A percentile compares a stretch with the other conserved stretches of the same genome.
Conservation (phyloP, 768 basidiomycete genomes). For the Lactarius akahatsu region DNA sequence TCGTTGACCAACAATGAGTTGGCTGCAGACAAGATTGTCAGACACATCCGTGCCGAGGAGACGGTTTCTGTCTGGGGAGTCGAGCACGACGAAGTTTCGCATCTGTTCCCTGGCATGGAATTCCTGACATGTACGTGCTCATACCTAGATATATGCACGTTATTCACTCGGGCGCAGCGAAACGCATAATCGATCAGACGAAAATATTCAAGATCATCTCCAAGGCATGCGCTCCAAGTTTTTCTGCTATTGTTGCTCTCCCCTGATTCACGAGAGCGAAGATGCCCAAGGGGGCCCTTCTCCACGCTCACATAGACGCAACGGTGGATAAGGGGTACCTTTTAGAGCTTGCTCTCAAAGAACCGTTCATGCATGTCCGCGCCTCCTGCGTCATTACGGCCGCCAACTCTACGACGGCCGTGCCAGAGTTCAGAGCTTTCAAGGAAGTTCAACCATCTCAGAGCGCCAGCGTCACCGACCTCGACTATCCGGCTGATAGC, state of each 20-base stretch:
- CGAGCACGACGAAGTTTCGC: constrained; percentile 52
- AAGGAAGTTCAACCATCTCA: constrained; percentile 30
- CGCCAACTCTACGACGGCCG: constrained; percentile 41
- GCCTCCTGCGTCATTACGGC: constrained; percentile 42
- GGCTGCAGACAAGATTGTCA: constrained; percentile 56
- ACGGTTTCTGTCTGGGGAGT: constrained; percentile 56
- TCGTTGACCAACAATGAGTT: constrained; percentile 39
- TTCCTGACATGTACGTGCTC: constrained; percentile 59
- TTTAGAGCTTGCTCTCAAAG: constrained; percentile 52
- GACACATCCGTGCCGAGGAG: constrained; percentile 55
- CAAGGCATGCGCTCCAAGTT: constrained; percentile 42
- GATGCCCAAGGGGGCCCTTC: constrained; percentile 81
- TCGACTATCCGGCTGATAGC: constrained; percentile 42
- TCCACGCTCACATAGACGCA: constrained; percentile 79
- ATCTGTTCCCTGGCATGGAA: constrained; percentile 72
- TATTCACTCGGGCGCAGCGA: constrained; percentile 42
- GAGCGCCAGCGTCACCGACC: constrained; percentile 40
- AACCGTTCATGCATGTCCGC: constrained; percentile 61
- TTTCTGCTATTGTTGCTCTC: neutral
- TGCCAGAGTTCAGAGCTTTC: constrained; percentile 57
- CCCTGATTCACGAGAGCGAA: constrained; percentile 29
- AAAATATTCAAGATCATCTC: constrained; percentile 59
- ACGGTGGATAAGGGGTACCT: constrained; percentile 59
- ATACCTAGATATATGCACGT: neutral
- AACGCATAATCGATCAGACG: constrained; percentile 58